Conservation (phyloP, 345 rosid genomes). For the Populus tremula region DNA sequence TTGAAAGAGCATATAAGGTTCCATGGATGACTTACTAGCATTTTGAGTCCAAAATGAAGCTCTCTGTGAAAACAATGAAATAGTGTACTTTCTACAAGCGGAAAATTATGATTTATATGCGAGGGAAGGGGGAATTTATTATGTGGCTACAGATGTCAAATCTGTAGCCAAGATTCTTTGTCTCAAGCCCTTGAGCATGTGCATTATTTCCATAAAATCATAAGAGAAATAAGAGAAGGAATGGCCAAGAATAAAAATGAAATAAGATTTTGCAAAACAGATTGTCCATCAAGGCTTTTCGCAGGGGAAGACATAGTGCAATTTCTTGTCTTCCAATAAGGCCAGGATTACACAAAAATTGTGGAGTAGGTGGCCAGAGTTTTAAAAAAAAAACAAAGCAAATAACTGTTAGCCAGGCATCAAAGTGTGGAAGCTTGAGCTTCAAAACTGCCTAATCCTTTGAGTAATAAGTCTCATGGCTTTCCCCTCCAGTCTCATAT, state of each 20-base stretch:
- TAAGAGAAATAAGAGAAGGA: background rate
- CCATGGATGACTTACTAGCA: too few relatives aligned
- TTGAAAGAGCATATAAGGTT: background rate
- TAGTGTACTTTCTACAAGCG: background rate
- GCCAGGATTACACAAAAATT: background rate
- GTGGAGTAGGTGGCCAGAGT: background rate
- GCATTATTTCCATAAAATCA: background rate
- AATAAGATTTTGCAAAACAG: background rate
- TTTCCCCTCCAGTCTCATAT: background rate
- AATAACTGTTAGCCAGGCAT: background rate
- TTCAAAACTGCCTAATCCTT: background rate
- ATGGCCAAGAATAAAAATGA: background rate
- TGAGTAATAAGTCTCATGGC: background rate
- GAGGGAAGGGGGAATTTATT: background rate
- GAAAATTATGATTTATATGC: background rate
- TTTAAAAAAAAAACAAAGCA: background rate
- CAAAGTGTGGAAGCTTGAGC: constrained; percentile 1
- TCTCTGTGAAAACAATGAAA: background rate
- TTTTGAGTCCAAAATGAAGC: too few relatives aligned
- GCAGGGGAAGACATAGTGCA: background rate
- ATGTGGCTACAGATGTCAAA: background rate
- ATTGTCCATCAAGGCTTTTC: background rate
- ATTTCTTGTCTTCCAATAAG: background rate
- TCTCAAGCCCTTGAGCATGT: background rate
- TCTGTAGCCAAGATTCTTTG: background rate